phyloP scores from a whole-genome alignment of 1,284 basidiomycete species.

The Heterobasidion occidentale region DNA sequence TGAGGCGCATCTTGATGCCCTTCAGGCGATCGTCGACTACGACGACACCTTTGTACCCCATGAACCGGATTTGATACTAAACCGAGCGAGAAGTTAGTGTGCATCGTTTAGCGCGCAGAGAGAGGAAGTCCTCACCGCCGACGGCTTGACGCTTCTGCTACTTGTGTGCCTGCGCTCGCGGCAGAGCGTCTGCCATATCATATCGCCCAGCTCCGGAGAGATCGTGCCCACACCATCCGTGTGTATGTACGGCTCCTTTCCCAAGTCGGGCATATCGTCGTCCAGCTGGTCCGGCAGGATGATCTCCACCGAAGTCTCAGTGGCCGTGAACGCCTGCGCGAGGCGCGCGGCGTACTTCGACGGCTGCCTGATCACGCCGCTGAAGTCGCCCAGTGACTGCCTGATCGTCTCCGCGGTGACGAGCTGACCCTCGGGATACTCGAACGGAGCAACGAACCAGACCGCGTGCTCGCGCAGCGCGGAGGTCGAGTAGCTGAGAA shows the following conservation, averaged over 20 bases:
- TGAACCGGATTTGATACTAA: slow-evolving; percentile 65
- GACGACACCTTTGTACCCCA: slow-evolving; percentile 73
- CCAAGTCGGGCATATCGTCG: slow-evolving; percentile 30
- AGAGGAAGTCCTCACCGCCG: slow-evolving; percentile 34
- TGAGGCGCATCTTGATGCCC: slow-evolving; percentile 49
- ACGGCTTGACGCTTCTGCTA: slow-evolving; percentile 32
- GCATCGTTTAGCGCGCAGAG: not conserved
- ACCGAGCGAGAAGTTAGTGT: not conserved
- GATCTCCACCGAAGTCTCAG: slow-evolving; percentile 57
- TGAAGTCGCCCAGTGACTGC: slow-evolving; percentile 53
- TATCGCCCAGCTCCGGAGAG: slow-evolving; percentile 42
- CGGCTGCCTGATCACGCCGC: slow-evolving; percentile 44
- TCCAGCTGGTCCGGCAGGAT: slow-evolving; percentile 40
- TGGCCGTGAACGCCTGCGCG: slow-evolving; percentile 75
- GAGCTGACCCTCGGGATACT: slow-evolving; percentile 19
- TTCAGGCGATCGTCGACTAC: slow-evolving; percentile 51
- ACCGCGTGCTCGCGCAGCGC: slow-evolving; percentile 60
- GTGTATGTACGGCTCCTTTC: slow-evolving; percentile 37
- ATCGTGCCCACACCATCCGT: slow-evolving; percentile 76
- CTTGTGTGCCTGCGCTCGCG: slow-evolving; percentile 20
- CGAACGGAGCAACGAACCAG: slow-evolving; percentile 64
- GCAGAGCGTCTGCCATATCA: slow-evolving; percentile 47
- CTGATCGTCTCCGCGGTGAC: slow-evolving; percentile 52
- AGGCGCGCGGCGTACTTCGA: slow-evolving; percentile 73
- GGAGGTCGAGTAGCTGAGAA: slow-evolving; percentile 66